Evolutionary conservation across 2,329 filamentous ascomycete species (phyloP), one percentile per base, ranked within the genome.

Genomic region (Penicillium fuscoglaucum): DNA sequence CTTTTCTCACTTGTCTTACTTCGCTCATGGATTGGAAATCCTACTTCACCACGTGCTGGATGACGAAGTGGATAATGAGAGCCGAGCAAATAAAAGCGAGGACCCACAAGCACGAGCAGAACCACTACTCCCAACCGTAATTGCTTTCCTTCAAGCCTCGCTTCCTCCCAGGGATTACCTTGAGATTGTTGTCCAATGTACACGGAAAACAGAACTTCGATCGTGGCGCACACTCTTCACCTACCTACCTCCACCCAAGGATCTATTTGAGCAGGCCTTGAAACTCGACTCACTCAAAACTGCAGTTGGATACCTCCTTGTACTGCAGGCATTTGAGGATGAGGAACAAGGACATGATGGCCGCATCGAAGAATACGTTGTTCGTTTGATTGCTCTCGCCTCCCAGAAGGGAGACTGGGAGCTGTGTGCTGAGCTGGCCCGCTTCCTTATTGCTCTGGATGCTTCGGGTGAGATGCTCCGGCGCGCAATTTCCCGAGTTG

Each of bases 181-280:
- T 17, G 93, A 98, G 68, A 95, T 98, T 58, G 88, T 99, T 26
- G 89, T 99, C 21, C 95, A 96, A 76, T 99, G 95, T 76, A 97
- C 95, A 1, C 89, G 95, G 55, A 99, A 99, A 76, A 99, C 95
- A 0, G 95, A 99, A 72, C 87, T 96, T 8, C 87, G 93, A 40
- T 96, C 91, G 56, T 99, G 95, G 95, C 87, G 90, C 59, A 97
- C 95, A 0, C 82, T 99, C 1, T 99, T 99, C 74, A 87, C 88
- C 5, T 92, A 97, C 68, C 82, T 99, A 1, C 95, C 95, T 0
- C 91, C 93, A 1, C 91, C 93, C 4, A 89, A 92, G 68, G 90
- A 95, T 66, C 83, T 99, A 0, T 99, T 99, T 67, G 93, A 99
- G 73, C 91, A 96, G 73, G 93, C 92, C 5, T 79, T 99, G 10